phyloP scores from a whole-genome alignment of 2,329 filamentous ascomycete genomes.

The Aureobasidium leucospermi region DNA sequence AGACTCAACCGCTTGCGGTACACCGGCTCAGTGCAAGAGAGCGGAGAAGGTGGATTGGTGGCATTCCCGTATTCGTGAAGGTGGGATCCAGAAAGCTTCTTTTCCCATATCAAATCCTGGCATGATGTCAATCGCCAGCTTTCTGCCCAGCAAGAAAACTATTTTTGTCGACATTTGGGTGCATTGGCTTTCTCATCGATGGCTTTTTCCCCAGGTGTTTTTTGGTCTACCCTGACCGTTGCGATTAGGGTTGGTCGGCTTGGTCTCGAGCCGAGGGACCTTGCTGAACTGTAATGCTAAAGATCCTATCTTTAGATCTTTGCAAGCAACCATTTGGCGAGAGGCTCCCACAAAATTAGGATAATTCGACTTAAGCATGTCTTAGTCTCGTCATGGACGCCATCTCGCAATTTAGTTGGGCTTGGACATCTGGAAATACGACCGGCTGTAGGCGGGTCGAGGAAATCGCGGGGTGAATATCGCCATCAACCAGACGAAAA shows the following conservation, averaged over 20 bases:
- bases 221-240: not conserved
- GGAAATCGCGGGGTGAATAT: not conserved
- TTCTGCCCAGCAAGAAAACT: not conserved
- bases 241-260: not conserved
- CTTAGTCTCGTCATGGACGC: not conserved
- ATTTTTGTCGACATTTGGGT: not conserved
- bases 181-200: not conserved
- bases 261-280: not conserved
- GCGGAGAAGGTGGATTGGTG: slow-evolving; percentile 3
- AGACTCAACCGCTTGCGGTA: not conserved
- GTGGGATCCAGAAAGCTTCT: not conserved
- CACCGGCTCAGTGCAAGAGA: not conserved
- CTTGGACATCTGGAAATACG: slow-evolving; percentile 1
- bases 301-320: slow-evolving; percentile 3
- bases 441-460: not conserved
- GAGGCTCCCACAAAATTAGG: not conserved
- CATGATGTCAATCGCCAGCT: not conserved
- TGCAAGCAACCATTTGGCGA: not conserved
- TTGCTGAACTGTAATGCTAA: not conserved
- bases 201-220: not conserved
- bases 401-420: not conserved
- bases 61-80: slow-evolving; percentile 2
- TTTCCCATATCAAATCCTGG: not conserved
- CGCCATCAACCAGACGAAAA: not conserved
- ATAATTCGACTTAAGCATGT: not conserved